Evolutionary conservation across 2,329 filamentous ascomycete species (phyloP).

Genomic region (Trichoderma polysporum): DNA sequence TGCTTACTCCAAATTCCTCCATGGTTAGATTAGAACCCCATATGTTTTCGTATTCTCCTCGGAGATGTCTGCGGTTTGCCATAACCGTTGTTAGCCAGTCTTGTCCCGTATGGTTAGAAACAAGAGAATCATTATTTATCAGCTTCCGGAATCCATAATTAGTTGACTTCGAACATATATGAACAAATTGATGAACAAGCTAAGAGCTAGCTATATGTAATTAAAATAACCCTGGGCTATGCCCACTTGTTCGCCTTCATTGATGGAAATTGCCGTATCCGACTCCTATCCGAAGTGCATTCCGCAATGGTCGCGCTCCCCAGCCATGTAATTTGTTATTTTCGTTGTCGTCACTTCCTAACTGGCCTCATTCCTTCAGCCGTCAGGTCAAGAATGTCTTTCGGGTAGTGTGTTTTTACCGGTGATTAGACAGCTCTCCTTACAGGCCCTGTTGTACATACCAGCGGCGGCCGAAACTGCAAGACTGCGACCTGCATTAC

Average conservation of each 20-base stretch:
- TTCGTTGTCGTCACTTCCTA: not conserved
- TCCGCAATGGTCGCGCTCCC: not conserved
- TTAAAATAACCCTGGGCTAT: not conserved
- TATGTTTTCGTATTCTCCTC: no score
- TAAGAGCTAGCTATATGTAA: not conserved
- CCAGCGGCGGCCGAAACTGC: not conserved
- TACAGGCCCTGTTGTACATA: not conserved
- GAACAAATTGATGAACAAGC: not conserved
- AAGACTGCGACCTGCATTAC: not conserved
- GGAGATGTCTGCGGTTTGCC: no score
- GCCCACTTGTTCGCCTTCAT: not conserved
- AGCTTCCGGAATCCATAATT: not conserved
- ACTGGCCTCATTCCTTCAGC: not conserved
- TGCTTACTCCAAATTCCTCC: no score
- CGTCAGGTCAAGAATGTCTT: not conserved
- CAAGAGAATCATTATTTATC: not conserved
- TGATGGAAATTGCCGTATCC: no score
- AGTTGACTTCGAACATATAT: not conserved
- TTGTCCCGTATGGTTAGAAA: no score
- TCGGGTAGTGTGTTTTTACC: not conserved
- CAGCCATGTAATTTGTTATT: not conserved
- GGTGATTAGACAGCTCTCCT: not conserved
- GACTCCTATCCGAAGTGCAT: not conserved
- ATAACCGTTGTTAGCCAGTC: no score
- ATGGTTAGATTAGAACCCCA: no score